phyloP scores from a whole-genome alignment of 1,139 yeast species.

The Yamadazyma blattariae region DNA sequence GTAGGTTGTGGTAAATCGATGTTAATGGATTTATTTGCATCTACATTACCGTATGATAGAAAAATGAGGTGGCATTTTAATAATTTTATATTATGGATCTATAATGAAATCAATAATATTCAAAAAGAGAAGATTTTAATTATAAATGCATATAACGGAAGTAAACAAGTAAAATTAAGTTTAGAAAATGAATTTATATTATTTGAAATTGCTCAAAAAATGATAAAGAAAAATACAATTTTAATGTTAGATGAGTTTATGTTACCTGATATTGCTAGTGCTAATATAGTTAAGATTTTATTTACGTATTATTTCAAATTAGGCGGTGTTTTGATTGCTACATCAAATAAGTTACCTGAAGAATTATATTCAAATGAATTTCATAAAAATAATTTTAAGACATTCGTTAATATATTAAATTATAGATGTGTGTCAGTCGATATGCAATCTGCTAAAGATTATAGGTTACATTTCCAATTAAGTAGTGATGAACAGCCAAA shows the following conservation, averaged over 20 bases:
- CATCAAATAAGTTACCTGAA: slow-evolving; percentile 69
- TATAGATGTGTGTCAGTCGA: slow-evolving; percentile 63
- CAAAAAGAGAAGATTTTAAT: slow-evolving; percentile 40
- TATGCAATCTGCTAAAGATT: slow-evolving; percentile 59
- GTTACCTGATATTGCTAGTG: slow-evolving; percentile 72
- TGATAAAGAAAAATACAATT: slow-evolving; percentile 59
- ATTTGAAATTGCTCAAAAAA: slow-evolving; percentile 64
- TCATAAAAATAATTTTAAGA: slow-evolving; percentile 54
- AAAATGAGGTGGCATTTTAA: slow-evolving; percentile 73
- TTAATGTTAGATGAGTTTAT: slow-evolving; percentile 70
- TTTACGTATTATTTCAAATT: slow-evolving; percentile 68
- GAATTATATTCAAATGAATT: slow-evolving; percentile 66
- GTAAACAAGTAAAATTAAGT: slow-evolving; percentile 29
- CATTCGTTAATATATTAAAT: slow-evolving; percentile 55
- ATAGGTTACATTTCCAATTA: slow-evolving; percentile 41
- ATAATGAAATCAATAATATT: slow-evolving; percentile 56
- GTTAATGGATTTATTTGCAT: slow-evolving; percentile 71
- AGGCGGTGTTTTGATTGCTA: slow-evolving; percentile 74
- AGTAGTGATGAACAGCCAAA: slow-evolving; percentile 15
- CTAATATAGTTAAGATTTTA: slow-evolving; percentile 61
- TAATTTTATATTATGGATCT: slow-evolving; percentile 68
- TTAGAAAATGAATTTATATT: slow-evolving; percentile 64
- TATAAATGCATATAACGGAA: slow-evolving; percentile 27
- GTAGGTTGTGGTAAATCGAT: slow-evolving; percentile 78
- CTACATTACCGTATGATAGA: slow-evolving; percentile 57